Conservation (phyloP, 768 basidiomycete genomes). For the Rhodotorula paludigena region DNA sequence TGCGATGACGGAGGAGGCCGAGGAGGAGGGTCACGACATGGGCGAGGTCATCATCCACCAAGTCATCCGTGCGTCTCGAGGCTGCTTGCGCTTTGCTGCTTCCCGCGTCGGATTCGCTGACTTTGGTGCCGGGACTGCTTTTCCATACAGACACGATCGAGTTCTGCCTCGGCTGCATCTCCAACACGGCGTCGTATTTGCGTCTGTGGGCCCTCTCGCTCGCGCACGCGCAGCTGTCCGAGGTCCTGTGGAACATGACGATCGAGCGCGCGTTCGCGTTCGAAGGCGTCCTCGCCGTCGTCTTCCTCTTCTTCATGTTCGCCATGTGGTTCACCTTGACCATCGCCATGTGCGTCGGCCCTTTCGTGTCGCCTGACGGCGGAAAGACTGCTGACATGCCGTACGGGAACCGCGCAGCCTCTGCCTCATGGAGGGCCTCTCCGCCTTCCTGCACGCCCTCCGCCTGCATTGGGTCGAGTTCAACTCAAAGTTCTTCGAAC, state of each 20-base stretch:
- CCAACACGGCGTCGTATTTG: constrained; percentile 49
- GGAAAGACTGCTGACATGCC: too few relatives aligned
- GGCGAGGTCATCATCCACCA: constrained; percentile 94
- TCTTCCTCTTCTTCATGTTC: constrained; percentile 62
- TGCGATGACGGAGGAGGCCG: constrained; percentile 62
- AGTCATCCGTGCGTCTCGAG: constrained; percentile 73
- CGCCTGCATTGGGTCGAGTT: constrained; percentile 95
- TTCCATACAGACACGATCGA: constrained; percentile 59
- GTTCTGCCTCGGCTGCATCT: constrained; percentile 90
- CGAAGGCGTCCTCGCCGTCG: constrained; percentile 51
- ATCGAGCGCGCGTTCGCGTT: constrained; percentile 52
- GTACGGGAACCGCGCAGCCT: constrained; percentile 54
- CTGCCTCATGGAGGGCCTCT: constrained; percentile 95
- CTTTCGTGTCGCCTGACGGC: background rate
- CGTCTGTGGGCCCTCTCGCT: constrained; percentile 95
- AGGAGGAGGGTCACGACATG: constrained; percentile 68
- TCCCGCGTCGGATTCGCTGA: background rate
- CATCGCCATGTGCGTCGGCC: constrained; percentile 49
- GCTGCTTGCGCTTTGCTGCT: background rate
- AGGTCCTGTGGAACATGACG: constrained; percentile 61
- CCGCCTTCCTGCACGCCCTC: constrained; percentile 92
- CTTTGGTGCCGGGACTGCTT: accelerated
- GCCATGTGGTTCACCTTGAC: constrained; percentile 81
- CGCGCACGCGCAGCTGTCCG: constrained; percentile 94
- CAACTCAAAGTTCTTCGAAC: constrained; percentile 64